Evolutionary conservation across 257 asterid species (phyloP), one percentile per base, ranked within the genome.

Genomic region (Solanum corneliomulleri): DNA sequence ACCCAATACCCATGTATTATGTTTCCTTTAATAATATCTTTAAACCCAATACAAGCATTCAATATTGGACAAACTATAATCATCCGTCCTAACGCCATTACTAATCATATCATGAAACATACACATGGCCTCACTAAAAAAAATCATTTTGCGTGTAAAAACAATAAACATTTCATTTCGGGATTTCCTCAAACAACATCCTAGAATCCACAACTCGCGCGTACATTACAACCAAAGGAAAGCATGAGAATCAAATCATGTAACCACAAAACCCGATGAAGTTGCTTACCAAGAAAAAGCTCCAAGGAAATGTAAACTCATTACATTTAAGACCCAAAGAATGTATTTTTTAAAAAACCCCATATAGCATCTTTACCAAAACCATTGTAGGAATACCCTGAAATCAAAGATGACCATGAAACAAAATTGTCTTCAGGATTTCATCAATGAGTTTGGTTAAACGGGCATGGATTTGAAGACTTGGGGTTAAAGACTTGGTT

Each of bases 361-460:
- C 71, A 45, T 20, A 82, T 42, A 31, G 86, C 86, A 47, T 87
- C 89, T 49, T 87, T 75, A 29, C 86, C 86, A 23, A 80, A 80
- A 80, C 84, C 83, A 76, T 76, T 41, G 60, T 76, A 18, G 68
- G 88, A 41, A 80, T 78, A 86, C 27, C 88, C 88, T 66, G 86
- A 86, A 35, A 87, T 80, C 69, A 87, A 77, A 80, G 88, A 77
- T 21, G 88, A 64, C 86, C 88, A 87, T 66, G 86, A 69, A 80
- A 87, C 86, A 25, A 87, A 77, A 81, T 87, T 86, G 64, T 86
- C 86, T 42, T 87, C 86, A 33, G 88, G 86, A 87, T 78, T 87
- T 87, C 88, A 0, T 87, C 88, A n/a, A 87, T 15, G 82, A 62
- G 27, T 60, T 77, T 80, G 5, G 27, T 87, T 64, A 76, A 87